These are phyloP conservation scores for Phylloporus rhodoxanthus DNA, from an alignment of 768 basidiomycete genomes.

Conservation along the genomic window DNA sequence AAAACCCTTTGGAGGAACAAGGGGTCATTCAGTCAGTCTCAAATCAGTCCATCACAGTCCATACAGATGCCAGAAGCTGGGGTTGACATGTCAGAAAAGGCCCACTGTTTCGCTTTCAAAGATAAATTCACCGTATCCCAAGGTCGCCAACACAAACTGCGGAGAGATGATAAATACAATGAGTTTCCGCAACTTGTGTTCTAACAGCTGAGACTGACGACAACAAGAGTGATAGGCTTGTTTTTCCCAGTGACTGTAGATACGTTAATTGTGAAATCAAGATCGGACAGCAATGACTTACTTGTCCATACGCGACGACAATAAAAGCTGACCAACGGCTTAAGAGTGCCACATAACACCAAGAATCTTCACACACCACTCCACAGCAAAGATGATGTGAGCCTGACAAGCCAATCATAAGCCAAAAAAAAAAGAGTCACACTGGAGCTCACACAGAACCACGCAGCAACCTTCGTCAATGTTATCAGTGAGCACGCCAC, in stretches of 20 bases:
- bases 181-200: not conserved
- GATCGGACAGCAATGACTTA: not conserved
- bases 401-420: not conserved
- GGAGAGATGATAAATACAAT: not conserved
- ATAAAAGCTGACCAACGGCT: conserved; percentile 6
- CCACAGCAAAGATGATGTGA: not conserved
- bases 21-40: not conserved
- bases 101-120: not conserved
- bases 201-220: conserved; percentile 3
- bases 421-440: not conserved
- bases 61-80: conserved; percentile 7
- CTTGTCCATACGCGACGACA: conserved; percentile 14
- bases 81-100: not conserved
- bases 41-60: not conserved
- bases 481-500: not conserved
- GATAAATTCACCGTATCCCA: conserved; percentile 2
- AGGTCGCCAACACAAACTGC: not conserved
- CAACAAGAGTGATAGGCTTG: conserved; percentile 4
- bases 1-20: not conserved
- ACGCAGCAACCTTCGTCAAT: not conserved
- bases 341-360: not conserved
- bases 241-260: conserved; percentile 17
- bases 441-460: not conserved
- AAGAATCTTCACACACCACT: conserved; percentile 1
- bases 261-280: not conserved